Evolutionary conservation across 768 basidiomycete genomes (phyloP), one percentile per base, ranked within the genome.

Genomic region (Leccinum imitatum): DNA sequence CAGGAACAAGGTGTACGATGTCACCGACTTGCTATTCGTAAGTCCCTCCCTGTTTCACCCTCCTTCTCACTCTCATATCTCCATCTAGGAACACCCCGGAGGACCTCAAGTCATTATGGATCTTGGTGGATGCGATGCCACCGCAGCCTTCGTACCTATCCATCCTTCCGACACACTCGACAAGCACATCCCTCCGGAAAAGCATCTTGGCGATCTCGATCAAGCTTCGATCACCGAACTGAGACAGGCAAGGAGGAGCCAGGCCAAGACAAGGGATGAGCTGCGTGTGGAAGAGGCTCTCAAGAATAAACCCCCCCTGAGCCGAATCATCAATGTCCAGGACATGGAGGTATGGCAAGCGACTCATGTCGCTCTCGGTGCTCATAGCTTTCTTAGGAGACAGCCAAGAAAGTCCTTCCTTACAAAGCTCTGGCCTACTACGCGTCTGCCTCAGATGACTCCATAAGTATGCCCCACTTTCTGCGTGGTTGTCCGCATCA

Each of bases 71-170:
- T 13, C 13, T 54, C 33, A 23, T 59, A 50, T 67, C 44, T 25
- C 14, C 56, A 33, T 64, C 27, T 63, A 89, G 86, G 82, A 87
- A 53, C 90, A 92, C 65, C 90, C 90, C 7, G 94, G 95, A 19
- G 95, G 95, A 3, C 77, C 87, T 17, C 81, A 83, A 58, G 89
- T 93, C 67, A 91, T 98, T 61, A 69, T 96, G 19, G 87, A 85
- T 67, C 91, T 93, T 66, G 94, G 85, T 9, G 95, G 95, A 9
- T 82, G 80, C 61, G 95, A 95, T 71, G 93, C 92, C n/a, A 91
- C 90, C 0, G 73, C 74, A 6, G 87, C 78, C 4, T 91, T 87
- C 69, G 82, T 89, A 61, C 89, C 90, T 6, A 91, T 97, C 47
- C 95, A 98, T 73, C 87, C 95, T 3, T 84, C 88, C 25, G 88